Evolutionary conservation across 495 filamentous ascomycete species (phyloP).

Genomic region (Penicillium daleae): DNA sequence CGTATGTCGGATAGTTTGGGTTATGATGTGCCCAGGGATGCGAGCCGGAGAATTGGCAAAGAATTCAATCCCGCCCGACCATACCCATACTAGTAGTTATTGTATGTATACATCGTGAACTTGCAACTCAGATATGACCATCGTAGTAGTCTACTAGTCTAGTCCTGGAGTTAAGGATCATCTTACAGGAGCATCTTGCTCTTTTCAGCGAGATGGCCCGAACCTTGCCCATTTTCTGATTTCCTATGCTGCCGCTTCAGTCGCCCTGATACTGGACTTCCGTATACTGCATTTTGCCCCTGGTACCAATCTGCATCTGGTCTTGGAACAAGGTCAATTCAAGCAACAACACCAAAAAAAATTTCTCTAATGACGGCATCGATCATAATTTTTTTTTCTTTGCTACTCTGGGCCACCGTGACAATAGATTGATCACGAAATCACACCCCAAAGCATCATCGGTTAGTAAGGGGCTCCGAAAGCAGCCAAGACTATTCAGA

Average conservation of each 20-base stretch:
- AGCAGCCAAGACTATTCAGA: conserved; percentile 20
- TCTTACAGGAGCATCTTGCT: conserved; percentile 32
- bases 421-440: background rate
- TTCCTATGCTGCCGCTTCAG: background rate
- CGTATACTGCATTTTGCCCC: conserved; percentile 2
- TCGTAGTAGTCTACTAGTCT: no score
- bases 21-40: background rate
- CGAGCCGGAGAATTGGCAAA: conserved; percentile 5
- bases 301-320: conserved; percentile 10
- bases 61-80: conserved; percentile 9
- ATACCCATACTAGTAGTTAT: no score
- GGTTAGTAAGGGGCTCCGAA: conserved; percentile 28
- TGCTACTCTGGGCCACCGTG: background rate
- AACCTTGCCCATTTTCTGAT: background rate
- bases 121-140: no score
- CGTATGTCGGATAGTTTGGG: conserved; percentile 2
- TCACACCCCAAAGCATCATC: conserved; percentile 1
- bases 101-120: no score
- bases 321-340: conserved; percentile 4
- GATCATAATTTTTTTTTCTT: background rate
- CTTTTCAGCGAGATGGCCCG: conserved; percentile 22
- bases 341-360: background rate
- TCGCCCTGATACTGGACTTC: conserved; percentile 2
- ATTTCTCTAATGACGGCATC: background rate
- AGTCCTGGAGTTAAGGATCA: no score